Evolutionary conservation across 2,329 filamentous ascomycete species (phyloP), one percentile per base, ranked within the genome.

Genomic region (Hysterium pulicare): DNA sequence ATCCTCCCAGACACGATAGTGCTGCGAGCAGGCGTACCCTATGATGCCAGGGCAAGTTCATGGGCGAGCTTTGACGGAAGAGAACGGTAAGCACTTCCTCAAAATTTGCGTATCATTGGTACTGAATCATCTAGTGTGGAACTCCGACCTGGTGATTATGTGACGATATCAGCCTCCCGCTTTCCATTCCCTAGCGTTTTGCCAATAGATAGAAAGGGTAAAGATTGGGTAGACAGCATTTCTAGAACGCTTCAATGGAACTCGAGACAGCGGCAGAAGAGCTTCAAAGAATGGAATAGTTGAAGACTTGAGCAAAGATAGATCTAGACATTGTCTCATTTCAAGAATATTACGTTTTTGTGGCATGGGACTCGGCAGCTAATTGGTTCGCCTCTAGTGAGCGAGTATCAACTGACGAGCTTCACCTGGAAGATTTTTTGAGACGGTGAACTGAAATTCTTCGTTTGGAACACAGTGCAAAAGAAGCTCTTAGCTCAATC

Each of bases 41-140:
- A 95, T 64, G 85, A 94, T 66, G 88, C 90, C 7, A 77, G 93
- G 38, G 90, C 89, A 4, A 86, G 82, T 54, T 90, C 86, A 31
- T 98, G 93, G 91, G 93, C 90, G n/a, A 95, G 89, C 66, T 98
- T 98, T 63, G 93, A 98, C 67, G 93, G 93, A 2, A 80, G 90
- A 47, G 89, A 96, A 72, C 82, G 90, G 70, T 77, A 56, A 54
- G 67, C 17, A 8, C 7, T 10, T 17, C 16, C 21, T 23, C 20
- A 15, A 13, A 4, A 3, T 23, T 3, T 21, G n/a, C 3, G 34
- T 15, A 10, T 10, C 3, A 13, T 11, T 16, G 13, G 8, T n/a
- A 21, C 23, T 34, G 34, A 21, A 6, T 37, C 5, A 19, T 6
- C n/a, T 22, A 46, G 67, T 41, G 71, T 87, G n/a, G 87, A 93